Conservation (phyloP, 306 rosid genomes). For the Alnus glutinosa region DNA sequence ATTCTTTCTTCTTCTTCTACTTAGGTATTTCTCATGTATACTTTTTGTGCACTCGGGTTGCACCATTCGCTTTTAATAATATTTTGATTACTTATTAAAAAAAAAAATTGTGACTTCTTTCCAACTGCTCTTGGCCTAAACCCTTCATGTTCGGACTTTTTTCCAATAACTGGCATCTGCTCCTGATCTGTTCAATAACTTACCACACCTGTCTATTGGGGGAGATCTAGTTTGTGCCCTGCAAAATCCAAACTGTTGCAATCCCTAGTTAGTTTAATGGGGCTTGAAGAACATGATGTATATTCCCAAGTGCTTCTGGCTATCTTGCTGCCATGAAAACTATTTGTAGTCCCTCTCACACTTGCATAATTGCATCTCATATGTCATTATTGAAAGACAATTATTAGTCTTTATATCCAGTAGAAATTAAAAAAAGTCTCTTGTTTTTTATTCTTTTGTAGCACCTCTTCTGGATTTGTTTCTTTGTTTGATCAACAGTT, state of each 20-base stretch:
- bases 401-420: neutral
- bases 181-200: neutral
- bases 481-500: neutral
- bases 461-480: constrained; percentile 3
- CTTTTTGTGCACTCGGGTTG: no score
- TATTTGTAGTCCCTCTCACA: neutral
- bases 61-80: no score
- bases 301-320: neutral
- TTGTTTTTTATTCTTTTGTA: neutral
- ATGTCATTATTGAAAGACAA: neutral
- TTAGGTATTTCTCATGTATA: no score
- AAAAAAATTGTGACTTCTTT: no score
- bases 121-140: no score
- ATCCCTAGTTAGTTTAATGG: neutral
- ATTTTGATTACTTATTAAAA: no score
- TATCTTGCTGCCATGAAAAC: neutral
- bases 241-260: neutral
- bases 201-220: neutral
- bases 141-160: no score
- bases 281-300: neutral
- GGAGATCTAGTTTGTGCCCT: neutral
- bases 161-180: no score
- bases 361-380: neutral
- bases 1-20: no score
- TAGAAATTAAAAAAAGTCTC: neutral